Base-by-base conservation (phyloP, 805 yeast genomes). In the Sungouiella thailandica region DNA sequence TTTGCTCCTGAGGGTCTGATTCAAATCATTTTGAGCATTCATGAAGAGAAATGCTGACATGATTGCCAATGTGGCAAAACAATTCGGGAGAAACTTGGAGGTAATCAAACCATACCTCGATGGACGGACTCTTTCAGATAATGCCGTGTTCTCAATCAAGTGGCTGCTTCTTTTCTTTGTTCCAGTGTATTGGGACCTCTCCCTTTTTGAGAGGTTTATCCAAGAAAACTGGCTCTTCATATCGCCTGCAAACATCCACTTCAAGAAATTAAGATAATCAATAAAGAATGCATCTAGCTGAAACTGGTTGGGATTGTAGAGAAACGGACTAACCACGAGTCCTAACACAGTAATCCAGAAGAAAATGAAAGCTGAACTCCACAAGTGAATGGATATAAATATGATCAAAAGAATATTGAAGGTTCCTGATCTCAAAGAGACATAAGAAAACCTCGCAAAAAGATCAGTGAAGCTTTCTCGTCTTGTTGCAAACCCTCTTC, bases 261-360 rank as follows among this genome's bases (percentile, higher is more conserved):
- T 76, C 54, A 89, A 81, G 65, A 76, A 93, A 57, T 87, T 95
- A 62, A 96, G 78, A 76, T 93, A 93, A 62, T 93, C 98, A 58
- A 90, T 78, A 66, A 90, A 87, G 77, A 83, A 90, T 65, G 89
- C 97, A 58, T 81, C 84, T 89, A 94, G 83, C 32, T 96, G 79
- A 62, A 89, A 93, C 70, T 93, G 97, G 67, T 90, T 97, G 30
- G 98, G 98, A 67, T 93, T 93, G 78, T 87, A 93, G 41, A 93
- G 56, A 61, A 90, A 88, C 53, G 98, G 98, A 31, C 97, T 82
- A 49, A 87, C 77, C 66, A 87, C 74, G 66, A 93, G 73, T 3
- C 97, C 85, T 30, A 88, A 72, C 49, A 88, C 69, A 13, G 95
- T 83, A 39, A 93, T 82, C 97, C 97, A 93, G 78, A 93, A 93